These are phyloP conservation scores for Phytophthora pisi DNA, from an alignment of 352 stramenopile genomes.

Conservation along the genomic window DNA sequence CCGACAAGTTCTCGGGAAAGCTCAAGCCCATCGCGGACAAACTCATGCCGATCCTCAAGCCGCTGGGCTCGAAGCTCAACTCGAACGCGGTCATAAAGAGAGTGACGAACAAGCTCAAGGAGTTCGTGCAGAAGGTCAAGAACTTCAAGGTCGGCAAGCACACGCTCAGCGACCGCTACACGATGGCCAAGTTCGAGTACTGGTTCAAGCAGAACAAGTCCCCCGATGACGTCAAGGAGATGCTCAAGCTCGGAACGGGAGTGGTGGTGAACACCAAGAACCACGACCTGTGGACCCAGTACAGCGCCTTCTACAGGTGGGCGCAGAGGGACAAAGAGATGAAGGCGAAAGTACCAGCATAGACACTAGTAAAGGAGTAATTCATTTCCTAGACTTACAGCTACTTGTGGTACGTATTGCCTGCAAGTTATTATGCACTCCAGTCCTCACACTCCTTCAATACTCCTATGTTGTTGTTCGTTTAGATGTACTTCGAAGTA, in stretches of 20 bases:
- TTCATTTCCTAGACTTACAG: neutral
- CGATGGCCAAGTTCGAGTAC: constrained; percentile 27
- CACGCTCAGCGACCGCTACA: constrained; percentile 21
- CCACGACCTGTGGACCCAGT: constrained; percentile 23
- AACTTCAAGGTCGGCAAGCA: constrained; percentile 17
- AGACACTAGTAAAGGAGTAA: neutral
- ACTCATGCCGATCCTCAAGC: constrained; percentile 26
- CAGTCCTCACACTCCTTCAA: too few relatives aligned
- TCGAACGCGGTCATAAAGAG: constrained; percentile 9
- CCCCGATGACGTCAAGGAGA: constrained; percentile 21
- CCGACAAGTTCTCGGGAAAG: constrained; percentile 22
- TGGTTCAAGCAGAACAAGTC: constrained; percentile 29
- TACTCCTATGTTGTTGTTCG: too few relatives aligned
- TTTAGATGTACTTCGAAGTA: too few relatives aligned
- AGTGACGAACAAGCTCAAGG: constrained; percentile 11
- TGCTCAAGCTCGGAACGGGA: constrained; percentile 22
- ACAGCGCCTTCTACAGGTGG: constrained; percentile 18
- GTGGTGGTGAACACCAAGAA: constrained; percentile 21
- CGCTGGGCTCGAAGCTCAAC: constrained; percentile 19
- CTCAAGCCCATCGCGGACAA: constrained; percentile 26
- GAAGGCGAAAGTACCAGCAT: constrained; percentile 12
- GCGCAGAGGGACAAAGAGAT: constrained; percentile 16
- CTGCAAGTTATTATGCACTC: too few relatives aligned
- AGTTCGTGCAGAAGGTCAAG: constrained; percentile 23
- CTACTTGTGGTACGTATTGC: neutral